A percentile compares a stretch with the other conserved stretches of the same genome.
phyloP scores from a whole-genome alignment of 2,329 filamentous ascomycete species.

The Allantophomopsis cytisporea region DNA sequence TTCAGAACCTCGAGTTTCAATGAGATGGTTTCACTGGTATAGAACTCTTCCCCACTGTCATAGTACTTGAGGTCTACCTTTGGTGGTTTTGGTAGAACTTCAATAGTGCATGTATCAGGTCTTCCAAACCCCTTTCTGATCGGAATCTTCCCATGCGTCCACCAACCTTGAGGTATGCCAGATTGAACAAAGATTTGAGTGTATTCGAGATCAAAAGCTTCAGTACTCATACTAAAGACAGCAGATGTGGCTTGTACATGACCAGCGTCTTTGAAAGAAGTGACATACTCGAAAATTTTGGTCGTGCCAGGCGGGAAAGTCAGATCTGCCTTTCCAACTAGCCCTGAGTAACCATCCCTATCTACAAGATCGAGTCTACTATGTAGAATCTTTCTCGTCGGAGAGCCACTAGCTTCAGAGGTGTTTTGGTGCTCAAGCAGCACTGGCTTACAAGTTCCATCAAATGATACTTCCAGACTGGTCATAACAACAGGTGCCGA shows the following conservation, averaged over 20 bases:
- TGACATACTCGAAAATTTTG: conserved; percentile 56
- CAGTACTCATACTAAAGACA: conserved; percentile 46
- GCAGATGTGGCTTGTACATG: conserved; percentile 54
- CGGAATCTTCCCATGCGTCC: conserved; percentile 22
- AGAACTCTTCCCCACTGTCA: conserved; percentile 57
- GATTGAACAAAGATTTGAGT: conserved; percentile 37
- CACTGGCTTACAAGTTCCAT: conserved; percentile 42
- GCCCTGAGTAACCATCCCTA: conserved; percentile 18
- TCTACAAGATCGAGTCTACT: too few species aligned
- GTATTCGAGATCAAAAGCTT: conserved; percentile 55
- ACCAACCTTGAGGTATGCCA: conserved; percentile 33
- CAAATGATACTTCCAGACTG: conserved; percentile 38
- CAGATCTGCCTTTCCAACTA: conserved; percentile 48
- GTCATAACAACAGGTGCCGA: conserved; percentile 37
- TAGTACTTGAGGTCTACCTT: conserved; percentile 69
- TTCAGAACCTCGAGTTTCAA: conserved; percentile 64
- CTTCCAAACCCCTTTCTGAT: conserved; percentile 32
- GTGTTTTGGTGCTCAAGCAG: conserved; percentile 3
- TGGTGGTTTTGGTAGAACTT: conserved; percentile 76
- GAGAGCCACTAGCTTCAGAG: too few species aligned
- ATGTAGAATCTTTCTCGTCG: too few species aligned
- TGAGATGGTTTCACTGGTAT: conserved; percentile 65
- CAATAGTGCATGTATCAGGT: conserved; percentile 40
- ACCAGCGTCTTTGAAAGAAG: conserved; percentile 72
- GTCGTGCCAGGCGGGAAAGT: conserved; percentile 52